Percentiles rank a stretch among this genome's conserved stretches.
Conservation (phyloP, 2,329 filamentous ascomycete genomes). For the Phaeosphaeriaceae sp. region DNA sequence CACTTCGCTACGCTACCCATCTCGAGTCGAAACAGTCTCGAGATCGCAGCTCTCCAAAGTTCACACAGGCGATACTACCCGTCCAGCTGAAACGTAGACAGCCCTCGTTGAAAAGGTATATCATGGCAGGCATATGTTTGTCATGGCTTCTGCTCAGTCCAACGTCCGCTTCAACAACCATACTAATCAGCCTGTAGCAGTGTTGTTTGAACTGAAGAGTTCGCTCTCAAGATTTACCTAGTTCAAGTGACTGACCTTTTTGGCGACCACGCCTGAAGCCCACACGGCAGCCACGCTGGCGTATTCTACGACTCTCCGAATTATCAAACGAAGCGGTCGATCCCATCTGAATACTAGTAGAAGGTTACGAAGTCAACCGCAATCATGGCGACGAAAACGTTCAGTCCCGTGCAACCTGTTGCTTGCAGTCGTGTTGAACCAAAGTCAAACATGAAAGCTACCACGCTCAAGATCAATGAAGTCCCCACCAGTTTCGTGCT, state of each 20-base stretch:
- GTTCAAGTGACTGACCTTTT: constrained; percentile 44
- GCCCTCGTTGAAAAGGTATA: constrained; percentile 46
- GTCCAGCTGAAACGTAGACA: constrained; percentile 53
- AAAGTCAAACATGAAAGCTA: constrained; percentile 50
- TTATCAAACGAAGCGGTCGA: constrained; percentile 57
- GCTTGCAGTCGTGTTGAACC: constrained; percentile 42
- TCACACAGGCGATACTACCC: constrained; percentile 62
- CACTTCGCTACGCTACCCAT: constrained; percentile 62
- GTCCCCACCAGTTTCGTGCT: constrained; percentile 40
- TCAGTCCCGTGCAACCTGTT: constrained; percentile 39
- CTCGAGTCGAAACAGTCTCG: constrained; percentile 64
- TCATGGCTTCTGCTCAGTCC: constrained; percentile 41
- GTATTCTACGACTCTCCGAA: constrained; percentile 45
- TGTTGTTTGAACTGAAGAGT: constrained; percentile 44
- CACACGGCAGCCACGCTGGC: constrained; percentile 50
- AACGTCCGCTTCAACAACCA: constrained; percentile 32
- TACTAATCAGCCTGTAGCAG: constrained; percentile 45
- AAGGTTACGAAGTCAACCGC: constrained; percentile 46
- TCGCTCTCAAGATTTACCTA: constrained; percentile 27
- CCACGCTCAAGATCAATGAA: constrained; percentile 39
- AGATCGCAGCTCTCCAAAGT: constrained; percentile 65
- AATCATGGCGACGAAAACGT: constrained; percentile 57
- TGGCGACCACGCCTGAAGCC: constrained; percentile 32
- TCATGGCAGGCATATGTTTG: constrained; percentile 44
- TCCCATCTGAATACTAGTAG: constrained; percentile 57